phyloP scores from a whole-genome alignment of 139 green algal species.

The Auxenochlorella pyrenoidosa region DNA sequence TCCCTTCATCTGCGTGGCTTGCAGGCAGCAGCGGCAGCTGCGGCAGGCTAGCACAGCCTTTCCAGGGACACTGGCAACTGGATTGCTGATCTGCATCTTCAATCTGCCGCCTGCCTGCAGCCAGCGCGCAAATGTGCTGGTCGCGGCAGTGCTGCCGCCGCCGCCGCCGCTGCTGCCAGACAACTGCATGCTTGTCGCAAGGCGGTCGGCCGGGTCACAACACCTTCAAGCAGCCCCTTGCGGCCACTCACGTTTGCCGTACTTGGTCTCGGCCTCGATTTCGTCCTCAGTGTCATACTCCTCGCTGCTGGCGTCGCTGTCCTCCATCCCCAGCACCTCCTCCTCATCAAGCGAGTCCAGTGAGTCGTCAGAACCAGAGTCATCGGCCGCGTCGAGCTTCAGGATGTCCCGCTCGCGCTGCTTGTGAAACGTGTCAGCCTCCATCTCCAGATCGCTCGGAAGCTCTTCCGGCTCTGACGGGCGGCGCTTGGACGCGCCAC shows the following conservation, averaged over 20 bases:
- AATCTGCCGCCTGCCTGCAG: not conserved
- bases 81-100: not conserved
- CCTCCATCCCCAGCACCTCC: slow-evolving; percentile 35
- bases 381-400: slow-evolving; percentile 50
- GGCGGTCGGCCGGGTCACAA: not conserved
- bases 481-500: not conserved
- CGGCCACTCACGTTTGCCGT: slow-evolving; percentile 16
- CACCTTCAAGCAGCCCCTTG: not conserved
- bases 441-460: not conserved
- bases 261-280: slow-evolving; percentile 18
- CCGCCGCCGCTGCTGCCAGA: not conserved
- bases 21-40: too few relatives aligned
- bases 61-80: too few relatives aligned
- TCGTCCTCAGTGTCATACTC: slow-evolving; percentile 48
- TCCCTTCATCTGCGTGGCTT: too few relatives aligned
- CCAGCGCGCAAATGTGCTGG: not conserved
- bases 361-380: slow-evolving; percentile 43
- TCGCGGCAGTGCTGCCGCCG: not conserved
- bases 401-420: slow-evolving; percentile 55
- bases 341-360: slow-evolving; percentile 56
- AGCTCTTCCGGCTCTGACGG: not conserved
- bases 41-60: too few relatives aligned
- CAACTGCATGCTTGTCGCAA: slow-evolving; percentile 1
- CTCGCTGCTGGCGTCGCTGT: slow-evolving; percentile 32
- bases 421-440: slow-evolving; percentile 48